A percentile compares a stretch with the other conserved stretches of the same genome.
Evolutionary conservation across 2,329 filamentous ascomycete species (phyloP).

Genomic region (Stagonosporopsis cucurbitacearum): DNA sequence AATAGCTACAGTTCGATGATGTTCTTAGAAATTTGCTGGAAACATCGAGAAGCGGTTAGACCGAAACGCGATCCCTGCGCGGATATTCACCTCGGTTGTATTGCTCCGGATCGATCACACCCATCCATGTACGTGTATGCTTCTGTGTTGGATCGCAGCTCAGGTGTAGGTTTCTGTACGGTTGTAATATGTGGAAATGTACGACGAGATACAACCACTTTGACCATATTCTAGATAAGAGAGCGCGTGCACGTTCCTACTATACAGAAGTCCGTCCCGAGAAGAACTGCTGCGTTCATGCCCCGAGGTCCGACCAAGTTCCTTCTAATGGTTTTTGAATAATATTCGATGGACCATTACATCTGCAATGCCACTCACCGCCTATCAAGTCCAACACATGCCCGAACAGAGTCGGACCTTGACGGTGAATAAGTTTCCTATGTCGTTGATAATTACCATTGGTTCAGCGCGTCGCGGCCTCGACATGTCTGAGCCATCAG

Average conservation of each 20-base stretch:
- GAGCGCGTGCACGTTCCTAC: not conserved
- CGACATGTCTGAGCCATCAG: too few relatives aligned
- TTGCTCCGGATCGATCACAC: slow-evolving; percentile 5
- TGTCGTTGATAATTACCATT: too few relatives aligned
- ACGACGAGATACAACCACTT: not conserved
- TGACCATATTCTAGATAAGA: not conserved
- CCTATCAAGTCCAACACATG: too few relatives aligned
- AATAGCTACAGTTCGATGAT: slow-evolving; percentile 19
- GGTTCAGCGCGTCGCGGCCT: too few relatives aligned
- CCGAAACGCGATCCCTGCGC: slow-evolving; percentile 14
- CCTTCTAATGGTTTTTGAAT: too few relatives aligned
- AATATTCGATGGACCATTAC: too few relatives aligned
- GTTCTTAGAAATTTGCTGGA: slow-evolving; percentile 29
- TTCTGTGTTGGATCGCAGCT: not conserved
- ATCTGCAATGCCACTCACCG: too few relatives aligned
- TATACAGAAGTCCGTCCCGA: too few relatives aligned
- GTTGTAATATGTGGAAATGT: not conserved
- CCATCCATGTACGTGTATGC: not conserved
- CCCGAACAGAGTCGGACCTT: too few relatives aligned
- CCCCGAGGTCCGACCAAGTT: too few relatives aligned
- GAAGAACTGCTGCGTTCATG: too few relatives aligned
- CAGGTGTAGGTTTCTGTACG: not conserved
- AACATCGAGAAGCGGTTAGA: slow-evolving; percentile 29
- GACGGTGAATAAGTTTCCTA: too few relatives aligned
- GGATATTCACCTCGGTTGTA: slow-evolving; percentile 10